These are phyloP conservation scores for Lecanicillium sp. DNA, from an alignment of 2,329 filamentous ascomycete species.

Conservation along the genomic window DNA sequence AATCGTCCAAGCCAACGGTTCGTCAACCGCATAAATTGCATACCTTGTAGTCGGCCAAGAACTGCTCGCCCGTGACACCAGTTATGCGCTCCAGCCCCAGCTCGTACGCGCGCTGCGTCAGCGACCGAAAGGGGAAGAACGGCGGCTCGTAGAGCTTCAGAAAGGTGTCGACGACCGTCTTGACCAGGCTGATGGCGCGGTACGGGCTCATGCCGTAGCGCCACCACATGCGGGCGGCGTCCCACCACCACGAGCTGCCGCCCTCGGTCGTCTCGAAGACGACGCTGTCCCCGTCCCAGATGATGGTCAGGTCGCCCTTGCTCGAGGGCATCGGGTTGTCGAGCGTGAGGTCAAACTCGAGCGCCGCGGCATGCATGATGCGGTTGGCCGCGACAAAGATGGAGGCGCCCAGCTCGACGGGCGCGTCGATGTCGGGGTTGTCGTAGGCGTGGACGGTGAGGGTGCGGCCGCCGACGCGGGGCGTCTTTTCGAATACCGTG, in stretches of 20 bases:
- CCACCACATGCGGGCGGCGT: conserved; percentile 72
- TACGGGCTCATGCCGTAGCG: conserved; percentile 77
- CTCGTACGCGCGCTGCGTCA: conserved; percentile 62
- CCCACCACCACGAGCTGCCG: conserved; percentile 67
- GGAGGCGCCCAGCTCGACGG: conserved; percentile 81
- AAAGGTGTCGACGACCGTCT: conserved; percentile 65
- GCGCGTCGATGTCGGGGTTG: conserved; percentile 47
- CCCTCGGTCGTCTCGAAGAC: conserved; percentile 59
- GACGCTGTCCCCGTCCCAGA: conserved; percentile 79
- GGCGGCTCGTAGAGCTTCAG: conserved; percentile 74
- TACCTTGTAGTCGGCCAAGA: conserved; percentile 59
- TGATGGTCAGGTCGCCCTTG: conserved; percentile 56
- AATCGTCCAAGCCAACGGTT: not conserved
- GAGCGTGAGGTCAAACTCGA: conserved; percentile 62
- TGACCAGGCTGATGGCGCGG: conserved; percentile 65
- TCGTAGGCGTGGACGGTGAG: conserved; percentile 76
- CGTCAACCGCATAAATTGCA: conserved; percentile 14
- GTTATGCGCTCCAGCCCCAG: conserved; percentile 63
- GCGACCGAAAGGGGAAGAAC: conserved; percentile 74
- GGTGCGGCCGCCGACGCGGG: conserved; percentile 76
- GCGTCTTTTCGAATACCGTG: conserved; percentile 77
- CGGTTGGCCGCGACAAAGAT: conserved; percentile 85
- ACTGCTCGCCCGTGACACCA: conserved; percentile 65
- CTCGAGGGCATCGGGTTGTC: conserved; percentile 38
- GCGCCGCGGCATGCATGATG: conserved; percentile 70